Percentiles rank a stretch among this genome's conserved stretches.
phyloP scores from a whole-genome alignment of 2,329 filamentous ascomycete genomes.

The Zymoseptoria passerinii region DNA sequence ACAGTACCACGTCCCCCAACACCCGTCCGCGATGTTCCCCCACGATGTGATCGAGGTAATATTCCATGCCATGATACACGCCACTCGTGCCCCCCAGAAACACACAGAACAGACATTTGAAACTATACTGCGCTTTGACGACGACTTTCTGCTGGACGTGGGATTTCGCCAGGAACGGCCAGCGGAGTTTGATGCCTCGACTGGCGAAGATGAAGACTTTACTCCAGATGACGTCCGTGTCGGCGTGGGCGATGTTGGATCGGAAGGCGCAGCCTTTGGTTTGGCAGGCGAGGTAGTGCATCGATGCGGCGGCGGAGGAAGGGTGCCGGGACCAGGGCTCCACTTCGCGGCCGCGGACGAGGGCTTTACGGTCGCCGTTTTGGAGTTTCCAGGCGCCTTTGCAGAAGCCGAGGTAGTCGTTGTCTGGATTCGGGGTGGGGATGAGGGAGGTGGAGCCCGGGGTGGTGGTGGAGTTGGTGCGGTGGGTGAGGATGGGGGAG shows the following conservation, averaged over 20 bases:
- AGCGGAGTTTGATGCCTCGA: conserved; percentile 37
- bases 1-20: conserved; percentile 31
- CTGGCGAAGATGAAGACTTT: conserved; percentile 17
- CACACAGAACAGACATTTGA: conserved; percentile 42
- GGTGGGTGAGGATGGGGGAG: conserved; percentile 12
- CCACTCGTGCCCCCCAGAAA: conserved; percentile 29
- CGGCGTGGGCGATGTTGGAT: conserved; percentile 30
- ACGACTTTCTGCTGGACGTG: conserved; percentile 34
- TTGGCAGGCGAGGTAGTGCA: conserved; percentile 32
- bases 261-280: conserved; percentile 39
- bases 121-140: conserved; percentile 26
- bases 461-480: conserved; percentile 11
- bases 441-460: conserved; percentile 13
- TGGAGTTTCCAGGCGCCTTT: conserved; percentile 38
- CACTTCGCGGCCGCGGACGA: conserved; percentile 23
- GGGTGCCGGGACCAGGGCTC: conserved; percentile 22
- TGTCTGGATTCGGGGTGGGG: conserved; percentile 24
- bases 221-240: conserved; percentile 23
- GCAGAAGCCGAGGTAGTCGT: conserved; percentile 36
- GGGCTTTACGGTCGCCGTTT: conserved; percentile 28
- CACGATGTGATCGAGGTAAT: conserved; percentile 39
- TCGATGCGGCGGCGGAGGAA: conserved; percentile 6
- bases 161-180: conserved; percentile 41
- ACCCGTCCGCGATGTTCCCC: conserved; percentile 29
- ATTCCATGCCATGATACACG: conserved; percentile 34